These are phyloP conservation scores for Aspergillus pseudoglaucus DNA, from an alignment of 2,329 filamentous ascomycete species.

Conservation along the genomic window DNA sequence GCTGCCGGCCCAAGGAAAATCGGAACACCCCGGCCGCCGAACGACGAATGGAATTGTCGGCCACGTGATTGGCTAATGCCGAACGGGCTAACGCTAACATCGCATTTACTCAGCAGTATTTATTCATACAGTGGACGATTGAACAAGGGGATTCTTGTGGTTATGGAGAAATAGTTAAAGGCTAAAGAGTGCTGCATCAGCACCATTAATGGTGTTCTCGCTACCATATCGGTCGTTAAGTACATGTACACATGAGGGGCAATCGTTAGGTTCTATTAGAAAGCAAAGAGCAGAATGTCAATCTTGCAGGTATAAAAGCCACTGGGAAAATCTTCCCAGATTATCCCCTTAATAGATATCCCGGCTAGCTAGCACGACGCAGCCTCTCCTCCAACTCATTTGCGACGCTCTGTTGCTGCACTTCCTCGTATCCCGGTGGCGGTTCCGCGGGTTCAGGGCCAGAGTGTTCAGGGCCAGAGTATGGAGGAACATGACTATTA, in stretches of 20 bases:
- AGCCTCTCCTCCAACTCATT: conserved; percentile 62
- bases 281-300: conserved; percentile 12
- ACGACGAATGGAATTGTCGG: conserved; percentile 29
- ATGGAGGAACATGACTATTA: conserved; percentile 17
- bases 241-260: conserved; percentile 1
- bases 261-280: conserved; percentile 10
- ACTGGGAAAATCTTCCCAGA: background rate
- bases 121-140: background rate
- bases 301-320: conserved; percentile 2
- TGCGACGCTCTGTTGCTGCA: conserved; percentile 72
- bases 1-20: conserved; percentile 32
- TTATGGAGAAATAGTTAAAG: too few species aligned
- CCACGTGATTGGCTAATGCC: conserved; percentile 34
- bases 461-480: conserved; percentile 31
- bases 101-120: background rate
- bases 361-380: conserved; percentile 22
- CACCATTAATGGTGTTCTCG: background rate
- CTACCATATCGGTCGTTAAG: conserved; percentile 5
- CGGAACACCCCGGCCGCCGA: conserved; percentile 33
- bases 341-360: background rate
- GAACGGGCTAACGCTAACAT: background rate
- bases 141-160: background rate
- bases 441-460: conserved; percentile 58
- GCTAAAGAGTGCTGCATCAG: background rate
- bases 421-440: conserved; percentile 86